Evolutionary conservation across 2,329 filamentous ascomycete genomes (phyloP).

Genomic region (Mariannaea sp.): DNA sequence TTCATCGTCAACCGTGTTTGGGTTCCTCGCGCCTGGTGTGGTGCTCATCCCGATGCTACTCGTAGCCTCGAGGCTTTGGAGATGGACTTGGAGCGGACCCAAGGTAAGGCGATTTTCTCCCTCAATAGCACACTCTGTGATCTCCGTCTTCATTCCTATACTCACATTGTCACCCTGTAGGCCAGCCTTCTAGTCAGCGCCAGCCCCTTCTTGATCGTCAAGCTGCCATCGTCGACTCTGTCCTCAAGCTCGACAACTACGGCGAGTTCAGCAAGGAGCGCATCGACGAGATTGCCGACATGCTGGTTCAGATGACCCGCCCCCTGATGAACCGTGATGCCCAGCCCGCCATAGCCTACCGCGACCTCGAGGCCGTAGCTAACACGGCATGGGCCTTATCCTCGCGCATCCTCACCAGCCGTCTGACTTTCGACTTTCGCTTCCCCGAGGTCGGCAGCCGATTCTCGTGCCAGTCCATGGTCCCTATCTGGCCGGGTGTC

Average conservation of each 20-base stretch:
- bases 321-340: slow-evolving; percentile 47
- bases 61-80: slow-evolving; percentile 44
- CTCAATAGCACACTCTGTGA: background rate
- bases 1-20: slow-evolving; percentile 50
- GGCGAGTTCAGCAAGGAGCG: slow-evolving; percentile 40
- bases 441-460: slow-evolving; percentile 57
- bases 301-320: slow-evolving; percentile 44
- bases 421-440: slow-evolving; percentile 51
- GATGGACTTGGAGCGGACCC: slow-evolving; percentile 43
- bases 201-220: slow-evolving; percentile 49
- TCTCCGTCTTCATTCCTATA: slow-evolving; percentile 5
- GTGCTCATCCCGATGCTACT: slow-evolving; percentile 43
- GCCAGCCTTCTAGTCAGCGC: slow-evolving; percentile 43
- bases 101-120: slow-evolving; percentile 34
- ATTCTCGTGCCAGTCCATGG: slow-evolving; percentile 56
- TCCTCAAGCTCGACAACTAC: slow-evolving; percentile 43
- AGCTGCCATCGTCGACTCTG: slow-evolving; percentile 43
- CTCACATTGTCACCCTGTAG: slow-evolving; percentile 28
- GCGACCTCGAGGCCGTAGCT: slow-evolving; percentile 50
- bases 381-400: slow-evolving; percentile 52
- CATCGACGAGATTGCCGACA: slow-evolving; percentile 50
- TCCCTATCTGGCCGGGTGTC: slow-evolving; percentile 49
- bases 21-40: slow-evolving; percentile 47
- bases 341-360: slow-evolving; percentile 44
- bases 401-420: slow-evolving; percentile 51